Evolutionary conservation across 495 filamentous ascomycete genomes (phyloP).

Genomic region (Cryomyces antarcticus): DNA sequence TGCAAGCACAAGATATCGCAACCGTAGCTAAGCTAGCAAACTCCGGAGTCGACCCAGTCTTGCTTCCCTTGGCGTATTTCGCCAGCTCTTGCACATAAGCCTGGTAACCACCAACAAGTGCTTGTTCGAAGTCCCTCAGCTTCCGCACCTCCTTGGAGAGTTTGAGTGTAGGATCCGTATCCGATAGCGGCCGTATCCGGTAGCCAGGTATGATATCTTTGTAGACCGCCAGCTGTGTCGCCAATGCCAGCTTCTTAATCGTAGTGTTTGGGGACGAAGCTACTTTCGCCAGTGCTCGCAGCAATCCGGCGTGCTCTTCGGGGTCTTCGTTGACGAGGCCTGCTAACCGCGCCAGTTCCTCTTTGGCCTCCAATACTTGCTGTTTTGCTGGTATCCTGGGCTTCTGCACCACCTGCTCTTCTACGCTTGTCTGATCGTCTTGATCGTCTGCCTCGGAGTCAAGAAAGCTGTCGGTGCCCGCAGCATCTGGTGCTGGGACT

Average conservation of each 20-base stretch:
- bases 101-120: slow-evolving; percentile 62
- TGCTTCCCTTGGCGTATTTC: slow-evolving; percentile 32
- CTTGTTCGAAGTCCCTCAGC: slow-evolving; percentile 63
- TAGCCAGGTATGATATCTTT: slow-evolving; percentile 94
- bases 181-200: slow-evolving; percentile 62
- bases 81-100: slow-evolving; percentile 57
- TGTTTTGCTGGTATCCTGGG: slow-evolving; percentile 48
- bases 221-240: slow-evolving; percentile 74
- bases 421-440: slow-evolving; percentile 25
- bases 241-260: slow-evolving; percentile 66
- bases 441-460: slow-evolving; percentile 30
- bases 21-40: slow-evolving; percentile 33
- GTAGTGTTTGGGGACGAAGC: slow-evolving; percentile 45
- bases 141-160: slow-evolving; percentile 80
- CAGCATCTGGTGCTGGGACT: slow-evolving; percentile 10
- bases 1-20: slow-evolving; percentile 70
- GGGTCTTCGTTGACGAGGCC: slow-evolving; percentile 73
- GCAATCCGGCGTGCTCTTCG: slow-evolving; percentile 58
- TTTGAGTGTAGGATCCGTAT: slow-evolving; percentile 52
- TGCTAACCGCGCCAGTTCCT: slow-evolving; percentile 74
- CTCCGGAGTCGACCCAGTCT: slow-evolving; percentile 13
- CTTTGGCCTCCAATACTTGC: slow-evolving; percentile 72
- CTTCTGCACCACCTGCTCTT: slow-evolving; percentile 27
- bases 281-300: slow-evolving; percentile 59
- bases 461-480: slow-evolving; percentile 29